Conservation (phyloP, 768 basidiomycete genomes). For the Calvatia gigantea region DNA sequence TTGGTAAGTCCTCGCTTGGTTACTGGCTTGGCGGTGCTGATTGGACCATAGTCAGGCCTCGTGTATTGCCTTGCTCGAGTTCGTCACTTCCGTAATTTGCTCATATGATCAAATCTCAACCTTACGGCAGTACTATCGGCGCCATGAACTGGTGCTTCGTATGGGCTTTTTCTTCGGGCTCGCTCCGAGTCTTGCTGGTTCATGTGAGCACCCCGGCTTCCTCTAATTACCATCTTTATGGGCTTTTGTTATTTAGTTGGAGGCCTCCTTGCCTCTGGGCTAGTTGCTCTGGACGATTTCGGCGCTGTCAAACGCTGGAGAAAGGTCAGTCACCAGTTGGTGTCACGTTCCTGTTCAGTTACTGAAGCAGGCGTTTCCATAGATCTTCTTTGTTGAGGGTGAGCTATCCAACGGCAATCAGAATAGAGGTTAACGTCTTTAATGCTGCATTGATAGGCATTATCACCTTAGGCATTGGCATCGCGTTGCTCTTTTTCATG, state of each 20-base stretch:
- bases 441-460: slow-evolving; percentile 18
- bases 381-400: slow-evolving; percentile 44
- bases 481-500: slow-evolving; percentile 23
- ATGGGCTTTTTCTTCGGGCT: slow-evolving; percentile 33
- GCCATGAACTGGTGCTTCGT: slow-evolving; percentile 30
- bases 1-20: slow-evolving; percentile 25
- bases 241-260: slow-evolving; percentile 24
- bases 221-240: not conserved
- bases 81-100: slow-evolving; percentile 13
- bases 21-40: not conserved
- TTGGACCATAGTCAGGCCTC: slow-evolving; percentile 29
- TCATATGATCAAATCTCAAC: not conserved
- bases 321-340: slow-evolving; percentile 15
- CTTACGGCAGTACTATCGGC: slow-evolving; percentile 28
- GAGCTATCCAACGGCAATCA: not conserved
- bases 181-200: slow-evolving; percentile 30
- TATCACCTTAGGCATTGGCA: slow-evolving; percentile 24
- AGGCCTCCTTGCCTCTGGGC: slow-evolving; percentile 35
- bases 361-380: not conserved
- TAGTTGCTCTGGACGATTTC: slow-evolving; percentile 26
- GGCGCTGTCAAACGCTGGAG: slow-evolving; percentile 31
- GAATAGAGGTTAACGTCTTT: not conserved
- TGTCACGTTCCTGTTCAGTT: not conserved
- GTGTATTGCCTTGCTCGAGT: slow-evolving; percentile 36
- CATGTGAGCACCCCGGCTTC: slow-evolving; percentile 24